Evolutionary conservation across 345 rosid species (phyloP), one percentile per base, ranked within the genome.

Genomic region (Syzygium aromaticum): DNA sequence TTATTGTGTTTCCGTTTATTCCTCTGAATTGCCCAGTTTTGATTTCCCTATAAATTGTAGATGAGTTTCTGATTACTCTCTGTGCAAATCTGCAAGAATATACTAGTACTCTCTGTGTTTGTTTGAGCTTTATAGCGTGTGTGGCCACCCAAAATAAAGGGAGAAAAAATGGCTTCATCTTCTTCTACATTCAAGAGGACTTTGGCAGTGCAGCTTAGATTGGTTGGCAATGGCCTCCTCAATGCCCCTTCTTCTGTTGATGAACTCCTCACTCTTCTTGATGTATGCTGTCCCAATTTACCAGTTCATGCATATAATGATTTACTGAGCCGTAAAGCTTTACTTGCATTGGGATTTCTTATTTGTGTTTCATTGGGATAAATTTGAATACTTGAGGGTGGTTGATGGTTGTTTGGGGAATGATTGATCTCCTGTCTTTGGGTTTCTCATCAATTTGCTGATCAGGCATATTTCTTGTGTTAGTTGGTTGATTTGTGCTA

Each of bases 161-260:
- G 40, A 30, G 73, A 84, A 23, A 63, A 51, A 85, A 96, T 96
- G 98, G 92, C 89, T 57, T 90, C 93, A 88, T 73, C 86, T 54
- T 91, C 86, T 54, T 91, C 89, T 52, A 84, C 84, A 30, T 91
- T 91, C 82, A 0, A 64, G 77, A 8, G 77, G 4, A 64, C 77
- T 28, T 91, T 94, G 53, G 89, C 90, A 63, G 87, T 87, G 88
- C 92, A 93, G 87, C 94, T 95, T 61, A 59, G 89, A 90, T 96
- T 91, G 56, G 93, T 92, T 85, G 99, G 95, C 56, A 90, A 89
- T 49, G 88, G 86, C 78, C 99, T 96, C 52, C 89, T 94, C 28
- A 89, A 86, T 82, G 93, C 94, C 84, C 93, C 91, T 13, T 88
- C 94, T 16, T 91, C 97, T 14, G 88, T 91, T 83, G 91, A 94